phyloP scores from a whole-genome alignment of 441 rosid species.

The Capsella rubella region DNA sequence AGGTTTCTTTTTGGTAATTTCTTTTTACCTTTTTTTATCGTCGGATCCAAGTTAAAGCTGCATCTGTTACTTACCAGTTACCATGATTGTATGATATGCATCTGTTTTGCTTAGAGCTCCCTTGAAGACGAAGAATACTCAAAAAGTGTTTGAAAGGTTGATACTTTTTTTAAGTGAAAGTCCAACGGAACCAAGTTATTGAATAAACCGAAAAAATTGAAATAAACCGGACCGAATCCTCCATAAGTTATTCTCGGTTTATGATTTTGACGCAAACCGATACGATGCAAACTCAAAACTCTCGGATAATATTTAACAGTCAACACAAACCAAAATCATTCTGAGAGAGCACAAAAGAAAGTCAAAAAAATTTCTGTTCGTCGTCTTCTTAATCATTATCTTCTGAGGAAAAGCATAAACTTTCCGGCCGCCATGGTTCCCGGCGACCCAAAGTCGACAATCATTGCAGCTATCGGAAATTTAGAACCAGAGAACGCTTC shows the following conservation, averaged over 20 bases:
- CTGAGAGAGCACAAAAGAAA: too few species aligned
- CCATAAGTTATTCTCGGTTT: background rate
- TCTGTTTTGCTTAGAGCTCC: constrained; percentile 4
- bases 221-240: background rate
- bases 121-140: background rate
- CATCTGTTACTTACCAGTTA: background rate
- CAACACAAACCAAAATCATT: too few species aligned
- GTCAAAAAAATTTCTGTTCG: too few species aligned
- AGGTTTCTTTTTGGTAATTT: background rate
- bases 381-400: background rate
- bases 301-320: too few species aligned
- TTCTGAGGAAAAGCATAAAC: background rate
- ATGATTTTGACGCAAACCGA: too few species aligned
- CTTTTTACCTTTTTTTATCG: background rate
- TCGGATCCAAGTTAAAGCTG: constrained; percentile 18
- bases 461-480: constrained; percentile 61
- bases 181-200: background rate
- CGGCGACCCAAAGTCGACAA: constrained; percentile 58
- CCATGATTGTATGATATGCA: constrained; percentile 27
- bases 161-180: background rate
- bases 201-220: background rate
- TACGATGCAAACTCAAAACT: too few species aligned
- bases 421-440: constrained; percentile 63
- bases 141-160: background rate
- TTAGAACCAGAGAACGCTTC: constrained; percentile 79